phyloP scores from a whole-genome alignment of 139 green algal species.

The Chlorella sp. region DNA sequence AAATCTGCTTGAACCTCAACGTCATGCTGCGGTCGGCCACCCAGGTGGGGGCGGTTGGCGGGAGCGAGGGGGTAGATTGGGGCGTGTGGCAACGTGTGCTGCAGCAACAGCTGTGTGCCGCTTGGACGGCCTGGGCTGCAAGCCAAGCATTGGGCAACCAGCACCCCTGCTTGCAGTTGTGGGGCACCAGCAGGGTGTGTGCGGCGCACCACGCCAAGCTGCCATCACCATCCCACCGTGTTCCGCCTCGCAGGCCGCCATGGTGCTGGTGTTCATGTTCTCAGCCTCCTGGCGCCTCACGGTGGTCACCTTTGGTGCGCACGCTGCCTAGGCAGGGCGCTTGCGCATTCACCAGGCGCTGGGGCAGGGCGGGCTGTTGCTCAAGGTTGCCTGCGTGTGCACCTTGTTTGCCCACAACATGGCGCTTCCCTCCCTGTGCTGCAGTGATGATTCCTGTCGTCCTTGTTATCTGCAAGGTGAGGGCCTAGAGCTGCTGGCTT shows the following conservation, averaged over 20 bases:
- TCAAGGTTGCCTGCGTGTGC: too few species aligned
- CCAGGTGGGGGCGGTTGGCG: background rate
- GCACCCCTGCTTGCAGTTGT: too few species aligned
- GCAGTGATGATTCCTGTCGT: slow-evolving; percentile 76
- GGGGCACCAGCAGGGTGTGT: too few species aligned
- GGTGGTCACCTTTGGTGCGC: slow-evolving; percentile 69
- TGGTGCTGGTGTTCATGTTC: slow-evolving; percentile 88
- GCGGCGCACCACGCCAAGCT: too few species aligned
- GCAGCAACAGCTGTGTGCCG: too few species aligned
- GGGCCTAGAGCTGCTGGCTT: background rate
- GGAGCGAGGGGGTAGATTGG: background rate
- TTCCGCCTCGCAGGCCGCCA: slow-evolving; percentile 15
- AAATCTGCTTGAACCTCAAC: slow-evolving; percentile 84
- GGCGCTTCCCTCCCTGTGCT: too few species aligned
- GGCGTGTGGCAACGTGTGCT: background rate
- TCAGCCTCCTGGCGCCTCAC: slow-evolving; percentile 79
- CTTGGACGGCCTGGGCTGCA: too few species aligned
- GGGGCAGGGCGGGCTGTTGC: too few species aligned
- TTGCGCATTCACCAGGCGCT: too few species aligned
- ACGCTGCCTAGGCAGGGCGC: too few species aligned
- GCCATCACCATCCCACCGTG: background rate
- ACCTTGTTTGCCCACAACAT: too few species aligned
- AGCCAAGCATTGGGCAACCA: too few species aligned
- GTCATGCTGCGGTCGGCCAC: slow-evolving; percentile 68
- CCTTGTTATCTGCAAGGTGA: slow-evolving; percentile 74